phyloP scores from a whole-genome alignment of 441 rosid species.

The Macaranga tanarius region DNA sequence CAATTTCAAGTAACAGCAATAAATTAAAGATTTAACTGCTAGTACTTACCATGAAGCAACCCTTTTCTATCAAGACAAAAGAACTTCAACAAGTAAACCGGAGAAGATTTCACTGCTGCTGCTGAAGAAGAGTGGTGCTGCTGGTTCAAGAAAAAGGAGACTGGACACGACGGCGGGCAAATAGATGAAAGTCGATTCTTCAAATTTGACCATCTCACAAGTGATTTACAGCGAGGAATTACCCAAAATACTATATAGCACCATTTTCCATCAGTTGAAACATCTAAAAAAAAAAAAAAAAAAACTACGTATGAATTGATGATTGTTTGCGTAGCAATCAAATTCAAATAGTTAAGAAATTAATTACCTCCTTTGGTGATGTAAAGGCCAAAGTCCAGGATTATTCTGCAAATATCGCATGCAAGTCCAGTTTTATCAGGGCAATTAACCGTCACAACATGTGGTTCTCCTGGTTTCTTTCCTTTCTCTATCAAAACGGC shows the following conservation, averaged over 20 bases:
- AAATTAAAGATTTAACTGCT: not conserved
- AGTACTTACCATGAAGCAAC: conserved; percentile 59
- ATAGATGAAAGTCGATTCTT: conserved; percentile 54
- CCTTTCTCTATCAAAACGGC: conserved; percentile 59
- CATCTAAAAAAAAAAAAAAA: conserved; percentile 38
- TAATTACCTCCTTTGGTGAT: conserved; percentile 68
- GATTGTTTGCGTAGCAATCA: too few species aligned
- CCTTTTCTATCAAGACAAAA: conserved; percentile 61
- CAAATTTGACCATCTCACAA: conserved; percentile 70
- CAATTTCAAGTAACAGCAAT: not conserved
- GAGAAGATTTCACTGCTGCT: conserved; percentile 37
- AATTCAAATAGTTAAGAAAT: not conserved
- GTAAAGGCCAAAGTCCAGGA: conserved; percentile 77
- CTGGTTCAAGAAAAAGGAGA: conserved; percentile 42
- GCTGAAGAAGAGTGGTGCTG: conserved; percentile 39
- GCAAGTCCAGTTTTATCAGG: conserved; percentile 72
- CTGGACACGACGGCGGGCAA: conserved; percentile 58
- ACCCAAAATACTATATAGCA: conserved; percentile 83
- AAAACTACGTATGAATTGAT: too few species aligned
- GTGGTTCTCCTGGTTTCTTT: conserved; percentile 58
- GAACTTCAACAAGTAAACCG: conserved; percentile 69
- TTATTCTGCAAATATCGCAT: conserved; percentile 61
- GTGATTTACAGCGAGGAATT: conserved; percentile 43
- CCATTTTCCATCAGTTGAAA: conserved; percentile 89
- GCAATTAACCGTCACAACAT: conserved; percentile 75